A percentile compares a stretch with the other conserved stretches of the same genome.
Evolutionary conservation across 177 flowering plant species (phyloP).

Genomic region (Telopea speciosissima): DNA sequence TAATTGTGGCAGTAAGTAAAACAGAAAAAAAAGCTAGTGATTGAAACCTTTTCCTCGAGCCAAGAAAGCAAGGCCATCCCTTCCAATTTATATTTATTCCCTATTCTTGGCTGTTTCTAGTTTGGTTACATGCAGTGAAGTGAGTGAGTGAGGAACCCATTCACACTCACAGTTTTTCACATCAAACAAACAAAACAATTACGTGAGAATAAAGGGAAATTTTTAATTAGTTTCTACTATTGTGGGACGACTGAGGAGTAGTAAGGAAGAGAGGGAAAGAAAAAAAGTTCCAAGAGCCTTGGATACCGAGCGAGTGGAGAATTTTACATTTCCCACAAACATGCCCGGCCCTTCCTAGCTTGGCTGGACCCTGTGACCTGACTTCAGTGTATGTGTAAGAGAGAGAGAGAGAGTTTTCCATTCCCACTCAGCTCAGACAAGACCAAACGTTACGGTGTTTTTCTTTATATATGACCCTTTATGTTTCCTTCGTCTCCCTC

Average conservation of each 20-base stretch:
- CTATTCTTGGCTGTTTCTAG: neutral
- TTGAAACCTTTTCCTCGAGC: constrained; percentile 5
- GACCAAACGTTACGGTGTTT: constrained; percentile 22
- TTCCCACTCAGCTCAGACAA: constrained; percentile 9
- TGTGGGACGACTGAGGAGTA: too few species aligned
- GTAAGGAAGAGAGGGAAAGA: neutral
- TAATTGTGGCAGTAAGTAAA: too few species aligned
- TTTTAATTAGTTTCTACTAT: neutral
- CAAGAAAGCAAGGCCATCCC: neutral
- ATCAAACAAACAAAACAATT: neutral
- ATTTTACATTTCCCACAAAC: constrained; percentile 47
- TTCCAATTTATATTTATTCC: too few species aligned
- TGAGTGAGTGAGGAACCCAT: too few species aligned
- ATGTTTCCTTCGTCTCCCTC: constrained; percentile 15
- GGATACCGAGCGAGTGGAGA: constrained; percentile 51
- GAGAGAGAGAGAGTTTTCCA: neutral
- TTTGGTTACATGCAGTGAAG: too few species aligned
- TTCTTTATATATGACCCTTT: constrained; percentile 42
- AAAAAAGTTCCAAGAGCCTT: constrained; percentile 39
- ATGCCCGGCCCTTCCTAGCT: constrained; percentile 35
- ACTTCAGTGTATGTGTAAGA: neutral
- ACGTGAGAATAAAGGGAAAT: neutral
- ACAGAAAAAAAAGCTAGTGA: neutral
- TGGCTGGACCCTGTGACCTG: constrained; percentile 18
- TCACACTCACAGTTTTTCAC: neutral